Evolutionary conservation across 2,329 filamentous ascomycete species (phyloP).

Genomic region (Albifimbria verrucaria): DNA sequence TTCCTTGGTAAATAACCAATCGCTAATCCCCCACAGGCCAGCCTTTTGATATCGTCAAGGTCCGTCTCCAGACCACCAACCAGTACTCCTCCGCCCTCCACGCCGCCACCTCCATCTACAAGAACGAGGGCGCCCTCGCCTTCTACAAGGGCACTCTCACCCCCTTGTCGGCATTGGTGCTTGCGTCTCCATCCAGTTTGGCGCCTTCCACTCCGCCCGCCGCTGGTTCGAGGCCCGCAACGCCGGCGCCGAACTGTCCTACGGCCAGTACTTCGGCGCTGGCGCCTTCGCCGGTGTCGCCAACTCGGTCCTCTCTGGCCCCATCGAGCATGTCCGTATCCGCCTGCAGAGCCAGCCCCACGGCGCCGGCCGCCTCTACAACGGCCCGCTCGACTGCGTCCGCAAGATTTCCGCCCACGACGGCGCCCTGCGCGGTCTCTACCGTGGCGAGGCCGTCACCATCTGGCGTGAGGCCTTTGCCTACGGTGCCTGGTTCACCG

Average conservation of each 20-base stretch:
- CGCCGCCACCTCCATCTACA: constrained; percentile 80
- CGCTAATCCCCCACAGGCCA: constrained; percentile 46
- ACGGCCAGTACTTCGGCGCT: constrained; percentile 83
- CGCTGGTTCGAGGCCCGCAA: constrained; percentile 81
- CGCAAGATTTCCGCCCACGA: constrained; percentile 69
- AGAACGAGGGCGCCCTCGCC: constrained; percentile 80
- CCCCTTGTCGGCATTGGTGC: constrained; percentile 94
- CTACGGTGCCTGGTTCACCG: constrained; percentile 92
- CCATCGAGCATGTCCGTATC: constrained; percentile 97
- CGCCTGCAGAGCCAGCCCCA: constrained; percentile 95
- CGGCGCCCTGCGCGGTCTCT: constrained; percentile 69
- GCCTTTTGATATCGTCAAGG: constrained; percentile 91
- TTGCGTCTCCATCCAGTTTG: constrained; percentile 98
- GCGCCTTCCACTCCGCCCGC: constrained; percentile 89
- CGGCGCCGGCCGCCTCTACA: constrained; percentile 73
- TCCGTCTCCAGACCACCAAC: constrained; percentile 85
- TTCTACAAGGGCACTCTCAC: constrained; percentile 99
- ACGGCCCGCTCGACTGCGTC: constrained; percentile 85
- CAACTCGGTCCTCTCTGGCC: constrained; percentile 83
- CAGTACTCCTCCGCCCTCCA: constrained; percentile 78
- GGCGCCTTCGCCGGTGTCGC: constrained; percentile 91
- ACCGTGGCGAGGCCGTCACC: constrained; percentile 85
- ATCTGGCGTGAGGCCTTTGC: constrained; percentile 86
- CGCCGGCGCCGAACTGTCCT: constrained; percentile 62
- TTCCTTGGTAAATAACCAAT: no score